These are phyloP conservation scores for Agrocybe praecox DNA, from an alignment of 768 basidiomycete species.

Conservation along the genomic window DNA sequence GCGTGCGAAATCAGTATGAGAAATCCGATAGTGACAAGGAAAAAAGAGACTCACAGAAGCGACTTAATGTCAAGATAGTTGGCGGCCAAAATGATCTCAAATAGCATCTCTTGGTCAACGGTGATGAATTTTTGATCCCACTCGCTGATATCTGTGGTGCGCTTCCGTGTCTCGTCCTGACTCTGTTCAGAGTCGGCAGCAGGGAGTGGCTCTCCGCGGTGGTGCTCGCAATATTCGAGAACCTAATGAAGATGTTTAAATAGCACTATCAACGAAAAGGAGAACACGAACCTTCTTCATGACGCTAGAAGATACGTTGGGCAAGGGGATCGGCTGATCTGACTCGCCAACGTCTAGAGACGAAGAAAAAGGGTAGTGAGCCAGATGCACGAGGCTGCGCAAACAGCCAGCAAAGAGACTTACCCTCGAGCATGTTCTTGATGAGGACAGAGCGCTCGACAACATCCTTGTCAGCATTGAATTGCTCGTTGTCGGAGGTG, in stretches of 20 bases:
- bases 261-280: constrained; percentile 9
- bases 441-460: constrained; percentile 95
- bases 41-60: constrained; percentile 72
- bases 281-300: constrained; percentile 76
- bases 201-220: constrained; percentile 96
- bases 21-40: not conserved
- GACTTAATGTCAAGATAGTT: constrained; percentile 99
- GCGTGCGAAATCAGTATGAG: constrained; percentile 5
- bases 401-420: constrained; percentile 33
- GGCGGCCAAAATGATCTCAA: constrained; percentile 98
- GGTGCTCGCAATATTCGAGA: constrained; percentile 99
- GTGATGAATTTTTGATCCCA: constrained; percentile 99
- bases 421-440: constrained; percentile 99
- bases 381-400: constrained; percentile 10
- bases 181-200: constrained; percentile 76
- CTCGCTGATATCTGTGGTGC: constrained; percentile 97
- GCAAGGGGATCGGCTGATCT: constrained; percentile 92
- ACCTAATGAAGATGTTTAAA: constrained; percentile 53
- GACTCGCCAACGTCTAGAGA: constrained; percentile 87
- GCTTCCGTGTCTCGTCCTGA: constrained; percentile 94
- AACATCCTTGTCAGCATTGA: constrained; percentile 91
- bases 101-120: constrained; percentile 99
- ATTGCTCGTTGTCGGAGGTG: constrained; percentile 95
- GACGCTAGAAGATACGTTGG: constrained; percentile 91
- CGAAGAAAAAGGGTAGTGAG: constrained; percentile 15